Conservation (phyloP, 2,329 filamentous ascomycete genomes). For the Beauveria pseudobassiana region DNA sequence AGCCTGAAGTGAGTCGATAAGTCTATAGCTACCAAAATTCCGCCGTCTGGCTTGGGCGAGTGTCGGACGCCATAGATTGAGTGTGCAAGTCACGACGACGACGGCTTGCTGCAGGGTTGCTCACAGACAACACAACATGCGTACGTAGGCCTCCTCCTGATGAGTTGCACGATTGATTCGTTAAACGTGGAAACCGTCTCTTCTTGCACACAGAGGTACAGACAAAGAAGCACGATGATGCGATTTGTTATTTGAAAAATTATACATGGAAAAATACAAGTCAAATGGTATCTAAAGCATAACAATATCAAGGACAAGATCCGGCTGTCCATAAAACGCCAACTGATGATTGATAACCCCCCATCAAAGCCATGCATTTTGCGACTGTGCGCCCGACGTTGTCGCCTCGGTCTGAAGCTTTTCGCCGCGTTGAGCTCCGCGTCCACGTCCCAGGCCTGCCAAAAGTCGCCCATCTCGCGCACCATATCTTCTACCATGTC, state of each 20-base stretch:
- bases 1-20: background rate
- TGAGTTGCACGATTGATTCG: too few species aligned
- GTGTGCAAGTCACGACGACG: too few species aligned
- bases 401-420: conserved; percentile 13
- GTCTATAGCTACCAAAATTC: too few species aligned
- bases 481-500: conserved; percentile 31
- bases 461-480: conserved; percentile 28
- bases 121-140: too few species aligned
- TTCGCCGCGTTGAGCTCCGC: conserved; percentile 27
- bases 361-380: conserved; percentile 20
- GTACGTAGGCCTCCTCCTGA: too few species aligned
- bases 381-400: conserved; percentile 12
- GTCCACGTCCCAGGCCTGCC: conserved; percentile 28
- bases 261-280: background rate
- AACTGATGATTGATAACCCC: background rate
- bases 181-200: too few species aligned
- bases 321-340: background rate
- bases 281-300: conserved; percentile 3
- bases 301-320: background rate
- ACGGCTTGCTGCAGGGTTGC: too few species aligned
- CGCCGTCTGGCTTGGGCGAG: too few species aligned
- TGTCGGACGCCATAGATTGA: too few species aligned
- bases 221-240: background rate
- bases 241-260: background rate
- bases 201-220: too few species aligned